phyloP scores from a whole-genome alignment of 177 flowering plant species.

The Tripterygium wilfordii region DNA sequence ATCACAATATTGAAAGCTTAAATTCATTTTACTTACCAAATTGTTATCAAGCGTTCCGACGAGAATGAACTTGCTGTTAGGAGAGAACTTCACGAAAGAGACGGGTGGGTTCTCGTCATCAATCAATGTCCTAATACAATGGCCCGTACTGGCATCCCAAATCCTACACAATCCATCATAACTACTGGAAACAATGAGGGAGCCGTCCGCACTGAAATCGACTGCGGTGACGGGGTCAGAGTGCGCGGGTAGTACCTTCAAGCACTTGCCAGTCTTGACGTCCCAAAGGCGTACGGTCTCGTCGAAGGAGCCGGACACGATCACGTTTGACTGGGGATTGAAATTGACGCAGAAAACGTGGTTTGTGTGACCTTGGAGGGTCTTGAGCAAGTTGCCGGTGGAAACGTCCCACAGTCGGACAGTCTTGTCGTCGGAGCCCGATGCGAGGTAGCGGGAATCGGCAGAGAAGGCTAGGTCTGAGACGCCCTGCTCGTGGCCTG shows the following conservation, averaged over 20 bases:
- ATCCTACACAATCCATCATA: slow-evolving; percentile 93
- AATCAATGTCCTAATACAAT: slow-evolving; percentile 89
- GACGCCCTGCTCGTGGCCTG: slow-evolving; percentile 75
- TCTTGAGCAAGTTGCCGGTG: slow-evolving; percentile 52
- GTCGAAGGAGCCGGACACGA: slow-evolving; percentile 91
- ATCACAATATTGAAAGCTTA: not conserved
- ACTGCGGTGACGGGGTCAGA: slow-evolving; percentile 97
- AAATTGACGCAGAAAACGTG: slow-evolving; percentile 82
- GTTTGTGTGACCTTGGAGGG: slow-evolving; percentile 87
- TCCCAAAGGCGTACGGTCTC: slow-evolving; percentile 99
- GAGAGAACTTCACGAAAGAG: slow-evolving; percentile 82
- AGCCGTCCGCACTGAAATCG: slow-evolving; percentile 66
- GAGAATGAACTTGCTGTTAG: slow-evolving; percentile 91
- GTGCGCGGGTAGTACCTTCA: slow-evolving; percentile 92
- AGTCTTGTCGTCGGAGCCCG: slow-evolving; percentile 93
- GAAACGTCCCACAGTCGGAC: slow-evolving; percentile 72
- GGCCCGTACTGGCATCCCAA: slow-evolving; percentile 94
- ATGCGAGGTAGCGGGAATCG: slow-evolving; percentile 67
- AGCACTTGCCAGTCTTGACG: slow-evolving; percentile 82
- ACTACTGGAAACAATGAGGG: slow-evolving; percentile 80
- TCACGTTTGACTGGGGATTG: slow-evolving; percentile 89
- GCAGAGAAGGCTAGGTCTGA: slow-evolving; percentile 91
- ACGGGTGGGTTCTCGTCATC: slow-evolving; percentile 98
- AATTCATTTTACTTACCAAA: slow-evolving; percentile 42
- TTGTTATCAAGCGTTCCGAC: slow-evolving; percentile 88